Evolutionary conservation across 2,329 filamentous ascomycete species (phyloP), one percentile per base, ranked within the genome.

Genomic region (Colletotrichum kahawae): DNA sequence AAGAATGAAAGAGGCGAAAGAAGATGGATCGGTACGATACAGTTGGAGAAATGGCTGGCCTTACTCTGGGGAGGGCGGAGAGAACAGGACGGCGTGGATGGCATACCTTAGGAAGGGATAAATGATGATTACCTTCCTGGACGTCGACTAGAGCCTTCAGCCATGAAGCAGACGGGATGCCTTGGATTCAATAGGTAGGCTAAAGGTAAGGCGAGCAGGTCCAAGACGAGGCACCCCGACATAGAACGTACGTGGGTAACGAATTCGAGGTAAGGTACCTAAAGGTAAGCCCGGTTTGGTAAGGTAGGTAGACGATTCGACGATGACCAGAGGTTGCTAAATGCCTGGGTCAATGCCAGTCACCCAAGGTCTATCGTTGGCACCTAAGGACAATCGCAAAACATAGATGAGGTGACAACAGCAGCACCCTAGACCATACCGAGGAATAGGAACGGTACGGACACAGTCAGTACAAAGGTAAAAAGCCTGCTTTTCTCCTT

Each of bases 401-500:
- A 8, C 38, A n/a, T 43, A 43, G 38, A n/a, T n/a, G 38, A 43
- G 18, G 57, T 27, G 29, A 24, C 16, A 60, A 18, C 13, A 29
- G 21, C 16, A 57, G 54, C 54, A 24, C 24, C 24, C 27, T 29
- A 57, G 27, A 7, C 54, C 38, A 21, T 21, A 48, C n/a, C 57
- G 29, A 64, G 48, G 67, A n/a, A 33, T 64, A 48, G 38, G 51
- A 36, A 33, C 7, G 27, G 33, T 36, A 29, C 33, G 14, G 31
- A 38, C 21, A 12, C 43, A 48, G 43, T 65, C 51, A 59, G 48
- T 31, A 43, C 57, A 21, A 62, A 34, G 33, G 60, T 27, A 18
- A 24, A 71, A 66, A 66, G 65, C 70, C 70, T 68, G 64, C 56
- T 63, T 67, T 67, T 64, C 62, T 51, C 33, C 31, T 21, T 72